Evolutionary conservation across 495 filamentous ascomycete genomes (phyloP).

Genomic region (Aspergillus mulundensis): DNA sequence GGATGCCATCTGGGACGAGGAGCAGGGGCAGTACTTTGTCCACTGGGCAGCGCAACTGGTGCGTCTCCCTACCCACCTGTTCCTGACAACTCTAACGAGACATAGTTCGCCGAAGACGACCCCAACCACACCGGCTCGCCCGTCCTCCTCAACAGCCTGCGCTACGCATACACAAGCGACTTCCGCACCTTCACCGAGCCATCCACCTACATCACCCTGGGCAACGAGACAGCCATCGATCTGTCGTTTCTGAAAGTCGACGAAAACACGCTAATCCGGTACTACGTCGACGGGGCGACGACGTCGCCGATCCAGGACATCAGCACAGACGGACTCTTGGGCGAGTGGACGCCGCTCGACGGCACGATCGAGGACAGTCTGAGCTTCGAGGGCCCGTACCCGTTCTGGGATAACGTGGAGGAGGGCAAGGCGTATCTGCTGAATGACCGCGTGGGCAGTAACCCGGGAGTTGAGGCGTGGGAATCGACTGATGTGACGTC

Average conservation of each 20-base stretch:
- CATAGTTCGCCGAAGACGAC: constrained; percentile 15
- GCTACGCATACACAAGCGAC: constrained; percentile 17
- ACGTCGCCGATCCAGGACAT: constrained; percentile 9
- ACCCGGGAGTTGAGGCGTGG: constrained; percentile 14
- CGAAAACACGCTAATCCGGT: constrained; percentile 8
- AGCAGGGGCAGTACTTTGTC: constrained; percentile 15
- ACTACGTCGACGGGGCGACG: constrained; percentile 9
- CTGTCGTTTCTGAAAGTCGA: constrained; percentile 9
- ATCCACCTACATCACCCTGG: constrained; percentile 7
- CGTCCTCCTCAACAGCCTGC: constrained; percentile 6
- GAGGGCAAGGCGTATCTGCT: constrained; percentile 12
- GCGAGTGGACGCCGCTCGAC: constrained; percentile 7
- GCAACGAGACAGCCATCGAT: constrained; percentile 10
- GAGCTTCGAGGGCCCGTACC: constrained; percentile 16
- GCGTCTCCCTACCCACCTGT: neutral
- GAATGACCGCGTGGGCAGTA: constrained; percentile 10
- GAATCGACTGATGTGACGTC: constrained; percentile 4
- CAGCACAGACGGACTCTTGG: constrained; percentile 16
- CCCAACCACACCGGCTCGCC: constrained; percentile 9
- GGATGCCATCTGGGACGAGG: constrained; percentile 18
- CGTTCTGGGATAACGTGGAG: constrained; percentile 15
- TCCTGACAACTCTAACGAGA: neutral
- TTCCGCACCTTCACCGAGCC: constrained; percentile 17
- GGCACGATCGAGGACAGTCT: constrained; percentile 8
- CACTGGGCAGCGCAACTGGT: constrained; percentile 19